Evolutionary conservation across 306 rosid genomes (phyloP), one percentile per base, ranked within the genome.

Genomic region (Hippophae tibetana): DNA sequence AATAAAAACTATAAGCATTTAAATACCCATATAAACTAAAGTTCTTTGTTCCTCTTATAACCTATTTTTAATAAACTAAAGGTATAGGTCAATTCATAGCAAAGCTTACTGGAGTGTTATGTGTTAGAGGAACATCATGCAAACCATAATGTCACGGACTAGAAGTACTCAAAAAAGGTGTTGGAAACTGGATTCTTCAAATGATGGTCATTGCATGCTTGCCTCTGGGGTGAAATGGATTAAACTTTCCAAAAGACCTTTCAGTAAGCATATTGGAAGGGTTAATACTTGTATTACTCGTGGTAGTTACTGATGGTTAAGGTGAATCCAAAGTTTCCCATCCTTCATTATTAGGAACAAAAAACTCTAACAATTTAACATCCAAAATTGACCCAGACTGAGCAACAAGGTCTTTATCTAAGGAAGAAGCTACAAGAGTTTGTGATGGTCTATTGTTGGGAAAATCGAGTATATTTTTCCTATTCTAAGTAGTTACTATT

Each of bases 321-420:
- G 89, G 92, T 3, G 57, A 46, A 63, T 87, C 89, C 69, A 87
- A 87, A 25, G 92, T 82, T 49, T 92, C 95, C 95, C 95, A 87
- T 38, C 89, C 89, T 73, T 76, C 86, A 78, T 72, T 84, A 71
- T 60, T 70, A 31, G 85, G 83, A 52, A 63, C 62, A 69, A 76
- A 69, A 47, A 64, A 61, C 48, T 77, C 75, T 12, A 67, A 68
- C 41, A 75, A 27, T 68, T 60, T 77, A 31, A 72, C 76, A 66
- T 71, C 70, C 40, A 62, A 66, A 61, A 71, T 60, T 64, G 72
- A 40, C 60, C 75, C 31, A 54, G 80, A 73, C 25, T 65, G 77
- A 68, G 60, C 56, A 58, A 59, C 68, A 0, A 76, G 63, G 68
- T 79, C 77, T n/a, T 78, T 74, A 52, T 79, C 80, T 42, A 78